Conservation (phyloP, 805 yeast genomes). For the Starmerella apis region DNA sequence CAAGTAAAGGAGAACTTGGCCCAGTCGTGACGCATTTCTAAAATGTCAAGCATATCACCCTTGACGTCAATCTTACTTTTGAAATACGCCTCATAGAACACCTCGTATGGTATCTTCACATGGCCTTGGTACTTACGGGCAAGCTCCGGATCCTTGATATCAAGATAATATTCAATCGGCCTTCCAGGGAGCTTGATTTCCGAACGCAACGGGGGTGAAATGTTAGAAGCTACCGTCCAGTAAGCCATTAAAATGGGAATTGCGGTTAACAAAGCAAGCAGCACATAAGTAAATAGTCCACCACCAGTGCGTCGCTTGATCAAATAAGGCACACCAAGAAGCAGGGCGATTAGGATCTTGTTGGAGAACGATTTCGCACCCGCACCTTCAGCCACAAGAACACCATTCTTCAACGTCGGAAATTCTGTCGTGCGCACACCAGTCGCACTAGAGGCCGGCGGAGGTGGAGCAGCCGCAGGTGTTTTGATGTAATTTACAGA, state of each 20-base stretch:
- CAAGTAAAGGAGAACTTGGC: constrained; percentile 68
- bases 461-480: constrained; percentile 41
- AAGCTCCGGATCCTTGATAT: constrained; percentile 65
- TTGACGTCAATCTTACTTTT: constrained; percentile 75
- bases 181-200: constrained; percentile 64
- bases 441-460: constrained; percentile 36
- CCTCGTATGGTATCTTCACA: constrained; percentile 80
- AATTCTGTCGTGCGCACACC: constrained; percentile 38
- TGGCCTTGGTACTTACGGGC: constrained; percentile 59
- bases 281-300: constrained; percentile 53
- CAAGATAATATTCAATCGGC: constrained; percentile 70
- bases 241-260: constrained; percentile 68
- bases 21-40: constrained; percentile 91
- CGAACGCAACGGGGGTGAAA: constrained; percentile 71
- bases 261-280: constrained; percentile 45
- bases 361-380: constrained; percentile 70
- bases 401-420: constrained; percentile 76
- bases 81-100: constrained; percentile 80
- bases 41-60: constrained; percentile 72
- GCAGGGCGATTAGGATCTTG: constrained; percentile 39
- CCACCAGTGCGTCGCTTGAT: constrained; percentile 56
- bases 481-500: constrained; percentile 37
- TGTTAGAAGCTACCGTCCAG: constrained; percentile 71
- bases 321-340: constrained; percentile 52
- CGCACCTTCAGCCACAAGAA: constrained; percentile 86